These are phyloP conservation scores for Crataegus laevigata DNA, from an alignment of 306 rosid species.

Conservation along the genomic window DNA sequence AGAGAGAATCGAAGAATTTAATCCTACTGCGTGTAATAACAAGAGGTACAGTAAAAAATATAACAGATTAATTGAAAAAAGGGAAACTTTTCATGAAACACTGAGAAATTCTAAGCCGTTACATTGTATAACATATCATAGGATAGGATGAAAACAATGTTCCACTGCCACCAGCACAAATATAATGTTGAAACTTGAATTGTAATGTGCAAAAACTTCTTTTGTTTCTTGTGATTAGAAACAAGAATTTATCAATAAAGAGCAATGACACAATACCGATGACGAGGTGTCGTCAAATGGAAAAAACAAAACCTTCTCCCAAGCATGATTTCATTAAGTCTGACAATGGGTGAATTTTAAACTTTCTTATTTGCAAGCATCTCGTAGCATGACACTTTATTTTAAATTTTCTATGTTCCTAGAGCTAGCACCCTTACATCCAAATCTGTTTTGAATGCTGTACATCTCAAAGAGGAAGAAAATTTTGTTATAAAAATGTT, in stretches of 20 bases:
- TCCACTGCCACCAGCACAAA: neutral
- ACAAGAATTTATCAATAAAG: neutral
- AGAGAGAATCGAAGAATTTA: neutral
- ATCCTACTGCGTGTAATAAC: neutral
- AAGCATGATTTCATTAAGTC: too few relatives aligned
- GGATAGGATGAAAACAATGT: neutral
- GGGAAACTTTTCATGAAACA: neutral
- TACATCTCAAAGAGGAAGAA: too few relatives aligned
- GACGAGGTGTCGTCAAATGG: neutral
- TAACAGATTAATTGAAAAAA: neutral
- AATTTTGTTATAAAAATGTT: too few relatives aligned
- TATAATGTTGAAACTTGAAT: neutral
- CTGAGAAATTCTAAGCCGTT: slow-evolving; percentile 7
- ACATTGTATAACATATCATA: neutral
- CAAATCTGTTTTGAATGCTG: too few relatives aligned
- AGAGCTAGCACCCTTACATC: too few relatives aligned
- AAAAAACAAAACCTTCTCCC: too few relatives aligned
- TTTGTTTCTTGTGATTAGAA: neutral
- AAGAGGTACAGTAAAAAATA: neutral
- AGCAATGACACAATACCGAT: neutral
- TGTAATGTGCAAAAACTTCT: neutral
- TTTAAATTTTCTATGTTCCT: too few relatives aligned
- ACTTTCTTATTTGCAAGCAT: too few relatives aligned
- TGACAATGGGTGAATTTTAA: too few relatives aligned
- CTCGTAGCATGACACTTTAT: neutral